Conservation (phyloP, 306 rosid species). For the Pachyrhizus erosus region DNA sequence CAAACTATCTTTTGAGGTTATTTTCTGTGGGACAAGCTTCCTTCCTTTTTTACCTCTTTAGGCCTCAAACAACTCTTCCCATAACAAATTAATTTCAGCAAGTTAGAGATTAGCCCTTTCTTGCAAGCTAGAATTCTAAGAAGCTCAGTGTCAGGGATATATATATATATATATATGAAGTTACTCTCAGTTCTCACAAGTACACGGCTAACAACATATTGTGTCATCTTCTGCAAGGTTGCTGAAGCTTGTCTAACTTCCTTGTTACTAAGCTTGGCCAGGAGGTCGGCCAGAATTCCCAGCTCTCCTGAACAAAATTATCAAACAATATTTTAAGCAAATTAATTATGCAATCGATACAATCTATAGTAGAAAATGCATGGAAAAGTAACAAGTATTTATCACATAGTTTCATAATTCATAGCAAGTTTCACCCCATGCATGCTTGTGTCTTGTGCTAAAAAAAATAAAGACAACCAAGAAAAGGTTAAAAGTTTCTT, state of each 20-base stretch:
- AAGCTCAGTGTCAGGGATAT: conserved; percentile 43
- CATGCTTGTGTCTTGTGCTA: conserved; percentile 38
- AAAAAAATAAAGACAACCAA: conserved; percentile 46
- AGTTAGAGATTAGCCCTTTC: conserved; percentile 50
- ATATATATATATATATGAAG: conserved; percentile 10
- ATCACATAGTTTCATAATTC: conserved; percentile 11
- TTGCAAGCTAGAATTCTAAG: conserved; percentile 48
- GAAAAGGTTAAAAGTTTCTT: conserved; percentile 50
- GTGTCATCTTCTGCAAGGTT: conserved; percentile 44
- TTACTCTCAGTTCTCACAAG: conserved; percentile 38
- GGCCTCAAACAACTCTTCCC: conserved; percentile 40
- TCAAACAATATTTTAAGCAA: conserved; percentile 23
- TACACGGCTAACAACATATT: conserved; percentile 33
- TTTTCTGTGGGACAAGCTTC: conserved; percentile 54
- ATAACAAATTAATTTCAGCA: conserved; percentile 45
- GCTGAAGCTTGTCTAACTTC: conserved; percentile 50
- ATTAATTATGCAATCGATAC: neutral
- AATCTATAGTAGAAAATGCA: neutral
- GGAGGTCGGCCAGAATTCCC: conserved; percentile 80
- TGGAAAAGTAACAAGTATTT: conserved; percentile 6
- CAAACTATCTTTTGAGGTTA: conserved; percentile 41
- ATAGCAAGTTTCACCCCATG: conserved; percentile 19
- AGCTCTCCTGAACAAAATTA: conserved; percentile 62
- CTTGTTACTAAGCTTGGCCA: conserved; percentile 57
- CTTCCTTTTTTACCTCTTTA: conserved; percentile 27